Evolutionary conservation across 176 grass and related monocot species (phyloP), one percentile per base, ranked within the genome.

Genomic region (Aegilops umbellulata): DNA sequence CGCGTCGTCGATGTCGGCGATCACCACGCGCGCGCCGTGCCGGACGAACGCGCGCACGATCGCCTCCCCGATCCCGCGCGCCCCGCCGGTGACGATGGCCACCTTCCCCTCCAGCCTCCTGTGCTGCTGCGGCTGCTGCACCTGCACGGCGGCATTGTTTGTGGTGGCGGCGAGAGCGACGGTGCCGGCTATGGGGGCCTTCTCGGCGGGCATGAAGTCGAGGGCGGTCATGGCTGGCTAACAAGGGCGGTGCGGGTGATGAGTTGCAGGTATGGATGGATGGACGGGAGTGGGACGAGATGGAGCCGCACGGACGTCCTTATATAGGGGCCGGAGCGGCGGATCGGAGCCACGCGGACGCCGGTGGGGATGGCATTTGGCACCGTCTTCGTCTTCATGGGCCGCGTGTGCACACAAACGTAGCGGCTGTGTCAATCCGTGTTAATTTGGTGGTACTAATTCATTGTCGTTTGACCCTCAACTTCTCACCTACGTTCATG

Each of bases 51-150:
- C 10, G 49, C 86, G 79, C 25, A 80, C 94, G 68, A 94, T 85
- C 32, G 94, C 92, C 82, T 94, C 92, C 12, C 92, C 94, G 65
- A 97, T 94, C 19, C 94, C 92, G 10, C 66, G 79, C 58, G 88
- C 80, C 27, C 90, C 94, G 58, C 94, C 92, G 12, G 92, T 97
- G 10, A 97, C 90, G 25, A 97, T 87, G 32, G 85, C 87, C 13
- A 97, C 90, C 90, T 97, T 97, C 11, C 94, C 94, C 39, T 97
- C 89, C 47, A 94, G 76, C 83, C 89, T 84, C 38, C 4, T 0
- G 2, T 57, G 53, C 53, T 7, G 65, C 67, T 68, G 34, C 20
- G n/a, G n/a, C n/a, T n/a, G n/a, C n/a, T 17, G 10, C 42, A 13
- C 12, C 12, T 1, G 42, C 42, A 60, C 25, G 49, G 29, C 29